Evolutionary conservation across 2,329 filamentous ascomycete species (phyloP), one percentile per base, ranked within the genome.

Genomic region (Cytospora piceicola): DNA sequence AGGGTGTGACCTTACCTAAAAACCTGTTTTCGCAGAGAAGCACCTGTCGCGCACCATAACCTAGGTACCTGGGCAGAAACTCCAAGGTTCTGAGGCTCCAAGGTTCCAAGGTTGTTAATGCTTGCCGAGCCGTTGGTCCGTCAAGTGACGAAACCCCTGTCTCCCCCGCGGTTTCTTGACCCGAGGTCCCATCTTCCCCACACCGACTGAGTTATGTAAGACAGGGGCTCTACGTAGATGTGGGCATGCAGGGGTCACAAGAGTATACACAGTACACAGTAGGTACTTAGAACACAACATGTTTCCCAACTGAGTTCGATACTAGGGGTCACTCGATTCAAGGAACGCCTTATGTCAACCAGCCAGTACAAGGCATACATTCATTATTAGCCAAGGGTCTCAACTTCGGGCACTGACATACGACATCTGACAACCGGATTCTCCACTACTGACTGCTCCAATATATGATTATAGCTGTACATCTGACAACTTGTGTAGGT

Each of bases 41-140:
- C n/a, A n/a, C n/a, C 34, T 36, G n/a, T n/a, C n/a, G n/a, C n/a
- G n/a, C n/a, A n/a, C n/a, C n/a, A n/a, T n/a, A n/a, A n/a, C n/a
- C n/a, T 36, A 42, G 36, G 36, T 42, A 42, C 39, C 39, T 42
- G 5, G 11, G n/a, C 20, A 1, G n/a, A n/a, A n/a, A n/a, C n/a
- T n/a, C n/a, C n/a, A n/a, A n/a, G n/a, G n/a, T n/a, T n/a, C n/a
- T 22, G 24, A 11, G 42, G 22, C 32, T 7, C 2, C 14, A 36
- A 17, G 20, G 39, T 46, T 20, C 42, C 42, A 46, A n/a, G 17
- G 4, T 66, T 67, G 59, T 60, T 63, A 67, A 67, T 67, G 27
- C 63, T 54, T 49, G 49, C 66, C 63, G 55, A 66, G 63, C 66
- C 63, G 66, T 66, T 67, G 66, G 66, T 20, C 66, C 63, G 59